These are phyloP conservation scores for Naematelia aurantialba DNA, from an alignment of 768 basidiomycete genomes.

Conservation along the genomic window DNA sequence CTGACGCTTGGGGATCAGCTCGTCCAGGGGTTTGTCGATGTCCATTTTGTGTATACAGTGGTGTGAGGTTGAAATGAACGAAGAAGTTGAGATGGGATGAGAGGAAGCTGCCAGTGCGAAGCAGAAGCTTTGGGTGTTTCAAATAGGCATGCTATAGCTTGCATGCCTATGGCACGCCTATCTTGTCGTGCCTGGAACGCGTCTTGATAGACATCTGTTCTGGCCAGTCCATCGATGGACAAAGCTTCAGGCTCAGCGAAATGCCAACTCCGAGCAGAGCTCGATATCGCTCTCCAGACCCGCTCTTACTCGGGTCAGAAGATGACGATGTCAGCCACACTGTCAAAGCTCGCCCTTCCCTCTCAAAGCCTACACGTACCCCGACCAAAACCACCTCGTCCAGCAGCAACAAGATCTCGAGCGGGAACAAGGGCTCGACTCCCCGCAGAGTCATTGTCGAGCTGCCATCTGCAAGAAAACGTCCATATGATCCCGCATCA, in stretches of 20 bases:
- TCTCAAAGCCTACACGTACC: not conserved
- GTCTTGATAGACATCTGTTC: not conserved
- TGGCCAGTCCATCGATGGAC: too few species aligned
- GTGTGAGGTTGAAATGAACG: not conserved
- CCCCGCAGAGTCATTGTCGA: not conserved
- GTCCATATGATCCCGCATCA: not conserved
- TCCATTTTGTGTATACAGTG: constrained; percentile 30
- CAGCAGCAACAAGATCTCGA: not conserved
- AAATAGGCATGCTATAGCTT: not conserved
- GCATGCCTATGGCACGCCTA: not conserved
- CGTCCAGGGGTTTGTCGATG: constrained; percentile 43
- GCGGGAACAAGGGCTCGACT: not conserved
- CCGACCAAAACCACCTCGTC: not conserved
- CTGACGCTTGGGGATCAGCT: constrained; percentile 34
- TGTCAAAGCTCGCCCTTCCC: not conserved
- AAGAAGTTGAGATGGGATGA: not conserved
- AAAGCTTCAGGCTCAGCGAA: not conserved
- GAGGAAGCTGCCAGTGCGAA: not conserved
- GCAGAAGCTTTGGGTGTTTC: not conserved
- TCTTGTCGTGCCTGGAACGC: not conserved
- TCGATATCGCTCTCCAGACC: not conserved
- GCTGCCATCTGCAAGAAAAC: not conserved
- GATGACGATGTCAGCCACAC: not conserved
- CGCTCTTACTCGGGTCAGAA: not conserved
- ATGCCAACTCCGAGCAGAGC: not conserved